Evolutionary conservation across 345 rosid genomes (phyloP).

Genomic region (Sisymbrium altissimum): DNA sequence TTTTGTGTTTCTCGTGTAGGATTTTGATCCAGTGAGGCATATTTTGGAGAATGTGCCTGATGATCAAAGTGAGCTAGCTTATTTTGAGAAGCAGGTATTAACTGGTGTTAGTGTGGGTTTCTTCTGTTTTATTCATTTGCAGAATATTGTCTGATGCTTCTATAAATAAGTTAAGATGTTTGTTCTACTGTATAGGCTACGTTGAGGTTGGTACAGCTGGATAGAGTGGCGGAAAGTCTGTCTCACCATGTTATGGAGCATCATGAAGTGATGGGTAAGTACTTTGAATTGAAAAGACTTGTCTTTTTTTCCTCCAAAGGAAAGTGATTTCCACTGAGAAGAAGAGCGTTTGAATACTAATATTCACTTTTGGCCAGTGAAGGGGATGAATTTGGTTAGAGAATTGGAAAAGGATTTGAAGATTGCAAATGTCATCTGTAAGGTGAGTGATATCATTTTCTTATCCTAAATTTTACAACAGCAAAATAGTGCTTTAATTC

Average conservation of each 20-base stretch:
- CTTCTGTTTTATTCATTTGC: not conserved
- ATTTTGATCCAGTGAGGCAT: slow-evolving; percentile 85
- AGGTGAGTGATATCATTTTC: slow-evolving; percentile 45
- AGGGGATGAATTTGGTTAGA: slow-evolving; percentile 98
- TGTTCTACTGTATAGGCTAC: slow-evolving; percentile 57
- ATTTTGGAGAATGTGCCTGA: slow-evolving; percentile 71
- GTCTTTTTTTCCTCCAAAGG: not conserved
- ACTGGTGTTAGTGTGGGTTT: not conserved
- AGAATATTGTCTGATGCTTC: no score
- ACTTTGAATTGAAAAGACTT: not conserved
- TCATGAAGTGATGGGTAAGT: slow-evolving; percentile 98
- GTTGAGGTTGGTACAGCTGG: slow-evolving; percentile 83
- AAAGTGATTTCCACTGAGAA: not conserved
- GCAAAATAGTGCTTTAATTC: not conserved
- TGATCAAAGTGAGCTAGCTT: slow-evolving; percentile 60
- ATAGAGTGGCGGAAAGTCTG: slow-evolving; percentile 72
- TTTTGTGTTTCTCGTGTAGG: slow-evolving; percentile 43
- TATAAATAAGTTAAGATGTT: not conserved
- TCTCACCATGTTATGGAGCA: slow-evolving; percentile 92
- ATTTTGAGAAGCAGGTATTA: slow-evolving; percentile 87
- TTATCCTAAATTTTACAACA: not conserved
- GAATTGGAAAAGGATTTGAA: slow-evolving; percentile 96
- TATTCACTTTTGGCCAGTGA: slow-evolving; percentile 78
- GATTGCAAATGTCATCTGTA: slow-evolving; percentile 94
- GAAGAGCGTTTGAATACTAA: slow-evolving; percentile 6